Evolutionary conservation across 2,329 filamentous ascomycete genomes (phyloP).

Genomic region (Pseudophaeomoniella oleicola): DNA sequence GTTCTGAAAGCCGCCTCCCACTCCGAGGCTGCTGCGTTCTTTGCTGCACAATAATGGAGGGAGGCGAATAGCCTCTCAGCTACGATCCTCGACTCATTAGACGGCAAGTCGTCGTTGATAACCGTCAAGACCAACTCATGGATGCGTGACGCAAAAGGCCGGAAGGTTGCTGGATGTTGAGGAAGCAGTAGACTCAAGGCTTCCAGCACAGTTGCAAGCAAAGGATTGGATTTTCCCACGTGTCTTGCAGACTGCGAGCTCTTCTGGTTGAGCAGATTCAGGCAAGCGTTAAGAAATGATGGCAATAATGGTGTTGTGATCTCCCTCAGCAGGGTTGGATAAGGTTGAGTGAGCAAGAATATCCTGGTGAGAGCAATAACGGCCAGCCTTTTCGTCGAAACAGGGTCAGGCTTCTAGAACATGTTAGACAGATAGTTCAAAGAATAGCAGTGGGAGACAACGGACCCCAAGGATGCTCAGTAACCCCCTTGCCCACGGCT

Average conservation of each 20-base stretch:
- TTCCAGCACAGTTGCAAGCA: constrained; percentile 55
- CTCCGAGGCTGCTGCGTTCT: constrained; percentile 61
- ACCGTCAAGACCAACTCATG: constrained; percentile 44
- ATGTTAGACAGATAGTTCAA: constrained; percentile 3
- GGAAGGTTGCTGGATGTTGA: constrained; percentile 70
- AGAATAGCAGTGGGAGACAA: background rate
- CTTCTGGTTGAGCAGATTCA: constrained; percentile 41
- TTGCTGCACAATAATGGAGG: constrained; percentile 69
- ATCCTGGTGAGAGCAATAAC: constrained; percentile 69
- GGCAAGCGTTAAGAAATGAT: constrained; percentile 55
- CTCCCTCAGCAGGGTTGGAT: constrained; percentile 71
- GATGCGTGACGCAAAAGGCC: constrained; percentile 59
- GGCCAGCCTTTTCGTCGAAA: constrained; percentile 59
- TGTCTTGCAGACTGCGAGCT: background rate
- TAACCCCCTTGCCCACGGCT: constrained; percentile 64
- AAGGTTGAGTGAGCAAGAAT: constrained; percentile 67
- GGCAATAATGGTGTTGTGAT: constrained; percentile 74
- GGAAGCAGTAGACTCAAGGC: constrained; percentile 59
- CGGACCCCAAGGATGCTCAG: constrained; percentile 57
- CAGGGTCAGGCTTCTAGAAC: constrained; percentile 58
- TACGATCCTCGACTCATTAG: constrained; percentile 38
- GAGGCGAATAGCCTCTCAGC: constrained; percentile 53
- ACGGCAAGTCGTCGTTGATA: constrained; percentile 41
- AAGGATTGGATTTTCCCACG: constrained; percentile 25
- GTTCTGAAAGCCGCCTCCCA: constrained; percentile 56